A percentile compares a stretch with the other conserved stretches of the same genome.
Conservation (phyloP, 257 asterid species). For the Nicotiana otophora region DNA sequence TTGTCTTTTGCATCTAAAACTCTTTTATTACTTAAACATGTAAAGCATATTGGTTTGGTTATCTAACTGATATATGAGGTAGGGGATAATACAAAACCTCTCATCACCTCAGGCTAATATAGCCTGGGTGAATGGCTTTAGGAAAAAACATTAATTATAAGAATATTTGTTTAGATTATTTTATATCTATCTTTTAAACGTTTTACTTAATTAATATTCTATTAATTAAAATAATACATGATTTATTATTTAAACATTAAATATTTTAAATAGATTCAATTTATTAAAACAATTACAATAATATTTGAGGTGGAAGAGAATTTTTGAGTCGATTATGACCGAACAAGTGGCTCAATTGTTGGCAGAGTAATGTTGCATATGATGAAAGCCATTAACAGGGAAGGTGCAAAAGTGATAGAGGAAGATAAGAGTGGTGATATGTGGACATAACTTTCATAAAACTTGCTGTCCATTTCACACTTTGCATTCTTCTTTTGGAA, state of each 20-base stretch:
- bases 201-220: background rate
- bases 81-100: too few species aligned
- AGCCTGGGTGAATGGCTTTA: too few species aligned
- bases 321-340: background rate
- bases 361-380: slow-evolving; percentile 35
- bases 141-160: too few species aligned
- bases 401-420: slow-evolving; percentile 3
- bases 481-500: background rate
- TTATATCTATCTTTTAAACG: background rate
- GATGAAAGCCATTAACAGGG: slow-evolving; percentile 42
- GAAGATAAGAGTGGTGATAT: slow-evolving; percentile 30
- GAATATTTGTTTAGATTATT: background rate
- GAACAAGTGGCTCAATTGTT: slow-evolving; percentile 10
- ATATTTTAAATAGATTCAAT: background rate
- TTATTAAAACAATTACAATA: background rate
- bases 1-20: too few species aligned
- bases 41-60: too few species aligned
- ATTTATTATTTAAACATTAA: background rate
- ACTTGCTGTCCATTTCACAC: slow-evolving; percentile 36
- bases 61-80: too few species aligned
- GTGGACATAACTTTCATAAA: slow-evolving; percentile 55
- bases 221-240: background rate
- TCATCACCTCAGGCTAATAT: too few species aligned
- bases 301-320: slow-evolving; percentile 9
- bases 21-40: too few species aligned